These are phyloP conservation scores for Aspergillus carbonarius DNA, from an alignment of 2,329 filamentous ascomycete species.

Conservation along the genomic window DNA sequence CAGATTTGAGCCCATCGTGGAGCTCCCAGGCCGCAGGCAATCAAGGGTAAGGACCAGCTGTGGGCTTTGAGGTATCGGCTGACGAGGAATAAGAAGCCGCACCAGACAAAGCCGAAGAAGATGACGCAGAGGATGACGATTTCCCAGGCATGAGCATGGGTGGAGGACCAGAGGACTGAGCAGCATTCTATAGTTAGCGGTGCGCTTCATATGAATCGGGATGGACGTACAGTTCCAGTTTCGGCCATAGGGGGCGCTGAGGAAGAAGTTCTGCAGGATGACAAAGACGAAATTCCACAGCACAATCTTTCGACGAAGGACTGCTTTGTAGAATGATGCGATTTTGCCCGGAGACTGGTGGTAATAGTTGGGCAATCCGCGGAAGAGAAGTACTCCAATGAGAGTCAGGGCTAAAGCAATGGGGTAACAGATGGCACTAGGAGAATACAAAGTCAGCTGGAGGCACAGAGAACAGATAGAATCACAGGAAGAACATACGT, in stretches of 20 bases:
- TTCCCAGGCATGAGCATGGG: conserved; percentile 56
- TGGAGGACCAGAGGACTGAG: conserved; percentile 60
- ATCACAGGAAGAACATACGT: conserved; percentile 21
- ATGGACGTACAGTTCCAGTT: conserved; percentile 60
- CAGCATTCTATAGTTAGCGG: no score
- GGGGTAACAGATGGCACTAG: conserved; percentile 54
- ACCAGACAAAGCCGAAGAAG: conserved; percentile 58
- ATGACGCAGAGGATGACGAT: conserved; percentile 52
- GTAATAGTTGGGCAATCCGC: conserved; percentile 65
- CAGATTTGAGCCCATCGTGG: conserved; percentile 67
- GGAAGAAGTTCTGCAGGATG: conserved; percentile 65
- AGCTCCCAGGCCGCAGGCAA: conserved; percentile 63
- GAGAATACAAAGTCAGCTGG: conserved; percentile 18
- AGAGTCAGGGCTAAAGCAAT: conserved; percentile 56
- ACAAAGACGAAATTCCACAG: conserved; percentile 58
- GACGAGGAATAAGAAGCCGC: conserved; percentile 45
- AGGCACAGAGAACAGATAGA: no score
- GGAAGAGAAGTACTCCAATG: conserved; percentile 54
- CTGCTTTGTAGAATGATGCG: conserved; percentile 63
- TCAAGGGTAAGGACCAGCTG: conserved; percentile 66
- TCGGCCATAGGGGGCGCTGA: conserved; percentile 63
- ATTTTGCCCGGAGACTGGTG: conserved; percentile 62
- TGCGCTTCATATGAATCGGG: no score
- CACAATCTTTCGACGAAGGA: conserved; percentile 54
- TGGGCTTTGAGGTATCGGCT: conserved; percentile 56